Evolutionary conservation across 805 yeast species (phyloP).

Genomic region (Nakazawaea sp.): DNA sequence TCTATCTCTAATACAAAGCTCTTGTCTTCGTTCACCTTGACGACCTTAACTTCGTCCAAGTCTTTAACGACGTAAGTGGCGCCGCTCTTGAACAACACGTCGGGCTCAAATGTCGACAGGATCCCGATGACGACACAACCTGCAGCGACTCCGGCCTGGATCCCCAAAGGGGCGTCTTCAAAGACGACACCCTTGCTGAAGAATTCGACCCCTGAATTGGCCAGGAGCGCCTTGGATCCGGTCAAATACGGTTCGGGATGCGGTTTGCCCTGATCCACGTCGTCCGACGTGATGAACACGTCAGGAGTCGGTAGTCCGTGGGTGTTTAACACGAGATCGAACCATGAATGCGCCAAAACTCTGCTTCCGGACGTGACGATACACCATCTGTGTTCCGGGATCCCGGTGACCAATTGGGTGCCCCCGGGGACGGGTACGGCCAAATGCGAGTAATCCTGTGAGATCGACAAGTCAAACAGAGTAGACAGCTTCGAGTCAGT

Average conservation of each 20-base stretch:
- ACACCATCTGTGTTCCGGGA: constrained; percentile 68
- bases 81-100: constrained; percentile 63
- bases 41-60: constrained; percentile 54
- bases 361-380: constrained; percentile 81
- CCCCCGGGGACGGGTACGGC: constrained; percentile 78
- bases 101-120: constrained; percentile 70
- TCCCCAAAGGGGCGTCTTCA: constrained; percentile 89
- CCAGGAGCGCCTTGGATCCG: constrained; percentile 42
- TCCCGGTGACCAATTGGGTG: constrained; percentile 48
- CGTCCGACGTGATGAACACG: constrained; percentile 75
- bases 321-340: constrained; percentile 50
- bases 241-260: constrained; percentile 74
- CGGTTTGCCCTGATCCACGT: constrained; percentile 77
- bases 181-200: constrained; percentile 46
- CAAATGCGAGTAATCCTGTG: constrained; percentile 61
- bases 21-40: constrained; percentile 42
- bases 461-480: constrained; percentile 58
- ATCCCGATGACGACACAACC: constrained; percentile 80
- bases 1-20: constrained; percentile 32
- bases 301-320: constrained; percentile 46
- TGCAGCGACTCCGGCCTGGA: constrained; percentile 74
- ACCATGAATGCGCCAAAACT: constrained; percentile 75
- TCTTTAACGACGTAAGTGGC: constrained; percentile 79
- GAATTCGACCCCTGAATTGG: constrained; percentile 16
- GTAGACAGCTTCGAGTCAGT: constrained; percentile 51